These are phyloP conservation scores for Sechiopsis laciniata DNA, from an alignment of 306 rosid genomes.

Conservation along the genomic window DNA sequence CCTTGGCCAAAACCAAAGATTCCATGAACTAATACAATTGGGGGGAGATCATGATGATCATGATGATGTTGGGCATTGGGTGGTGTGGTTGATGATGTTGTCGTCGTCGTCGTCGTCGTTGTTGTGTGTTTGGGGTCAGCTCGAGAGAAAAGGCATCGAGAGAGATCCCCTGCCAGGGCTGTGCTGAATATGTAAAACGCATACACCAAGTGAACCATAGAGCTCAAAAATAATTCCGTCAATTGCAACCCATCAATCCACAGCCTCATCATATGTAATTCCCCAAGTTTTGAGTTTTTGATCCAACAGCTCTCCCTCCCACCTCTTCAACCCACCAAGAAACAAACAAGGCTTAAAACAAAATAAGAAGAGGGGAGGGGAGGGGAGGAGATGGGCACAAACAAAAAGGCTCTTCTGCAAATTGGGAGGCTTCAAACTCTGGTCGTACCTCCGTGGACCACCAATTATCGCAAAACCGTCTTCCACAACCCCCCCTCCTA, in stretches of 20 bases:
- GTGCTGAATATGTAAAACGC: conserved; percentile 85
- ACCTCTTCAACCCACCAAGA: background rate
- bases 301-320: background rate
- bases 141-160: conserved; percentile 43
- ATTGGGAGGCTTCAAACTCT: too few relatives aligned
- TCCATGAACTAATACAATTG: conserved; percentile 90
- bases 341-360: background rate
- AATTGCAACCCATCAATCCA: conserved; percentile 52
- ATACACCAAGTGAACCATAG: conserved; percentile 65
- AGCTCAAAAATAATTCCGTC: conserved; percentile 60
- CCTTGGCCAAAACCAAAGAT: conserved; percentile 98
- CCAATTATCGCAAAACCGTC: background rate
- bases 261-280: conserved; percentile 45
- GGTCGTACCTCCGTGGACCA: too few relatives aligned
- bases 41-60: conserved; percentile 47
- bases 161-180: conserved; percentile 82
- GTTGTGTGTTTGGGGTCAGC: conserved; percentile 1
- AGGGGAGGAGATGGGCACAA: background rate
- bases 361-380: too few relatives aligned
- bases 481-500: background rate
- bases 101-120: too few relatives aligned
- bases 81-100: background rate
- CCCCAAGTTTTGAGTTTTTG: too few relatives aligned
- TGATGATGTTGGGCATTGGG: too few relatives aligned
- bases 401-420: conserved; percentile 19